Percentiles rank a stretch among this genome's conserved stretches.
phyloP scores from a whole-genome alignment of 805 yeast genomes.

The Cyberlindnera xylosilytica region DNA sequence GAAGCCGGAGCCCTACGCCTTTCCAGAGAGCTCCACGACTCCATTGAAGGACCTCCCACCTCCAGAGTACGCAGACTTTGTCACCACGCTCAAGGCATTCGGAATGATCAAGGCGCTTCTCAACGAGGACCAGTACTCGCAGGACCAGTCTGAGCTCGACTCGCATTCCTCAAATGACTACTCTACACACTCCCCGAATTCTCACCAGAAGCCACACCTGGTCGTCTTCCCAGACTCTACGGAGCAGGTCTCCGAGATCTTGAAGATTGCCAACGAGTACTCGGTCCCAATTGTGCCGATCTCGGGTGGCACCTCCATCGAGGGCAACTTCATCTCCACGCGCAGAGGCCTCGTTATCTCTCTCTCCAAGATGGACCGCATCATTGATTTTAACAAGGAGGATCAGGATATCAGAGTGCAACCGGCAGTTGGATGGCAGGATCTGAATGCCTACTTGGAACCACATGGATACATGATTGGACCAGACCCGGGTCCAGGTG shows the following conservation, averaged over 20 bases:
- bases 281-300: slow-evolving; percentile 72
- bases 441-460: slow-evolving; percentile 48
- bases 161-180: slow-evolving; percentile 47
- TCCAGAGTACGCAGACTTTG: slow-evolving; percentile 21
- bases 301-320: slow-evolving; percentile 77
- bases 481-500: slow-evolving; percentile 80
- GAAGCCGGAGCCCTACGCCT: slow-evolving; percentile 12
- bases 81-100: slow-evolving; percentile 7
- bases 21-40: slow-evolving; percentile 22
- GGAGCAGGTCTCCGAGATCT: slow-evolving; percentile 59
- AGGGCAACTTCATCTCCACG: slow-evolving; percentile 77
- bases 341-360: slow-evolving; percentile 66
- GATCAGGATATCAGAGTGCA: slow-evolving; percentile 74
- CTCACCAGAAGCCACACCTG: slow-evolving; percentile 49
- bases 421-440: slow-evolving; percentile 81
- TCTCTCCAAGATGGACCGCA: slow-evolving; percentile 54
- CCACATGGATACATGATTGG: slow-evolving; percentile 61
- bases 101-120: slow-evolving; percentile 14
- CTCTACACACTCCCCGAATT: slow-evolving; percentile 47
- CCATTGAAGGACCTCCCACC: slow-evolving; percentile 10
- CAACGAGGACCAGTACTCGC: slow-evolving; percentile 27
- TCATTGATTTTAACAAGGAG: slow-evolving; percentile 52
- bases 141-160: slow-evolving; percentile 29
- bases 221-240: slow-evolving; percentile 63
- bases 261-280: slow-evolving; percentile 59